phyloP scores from a whole-genome alignment of 1,139 yeast species.

The Pichia sp. region DNA sequence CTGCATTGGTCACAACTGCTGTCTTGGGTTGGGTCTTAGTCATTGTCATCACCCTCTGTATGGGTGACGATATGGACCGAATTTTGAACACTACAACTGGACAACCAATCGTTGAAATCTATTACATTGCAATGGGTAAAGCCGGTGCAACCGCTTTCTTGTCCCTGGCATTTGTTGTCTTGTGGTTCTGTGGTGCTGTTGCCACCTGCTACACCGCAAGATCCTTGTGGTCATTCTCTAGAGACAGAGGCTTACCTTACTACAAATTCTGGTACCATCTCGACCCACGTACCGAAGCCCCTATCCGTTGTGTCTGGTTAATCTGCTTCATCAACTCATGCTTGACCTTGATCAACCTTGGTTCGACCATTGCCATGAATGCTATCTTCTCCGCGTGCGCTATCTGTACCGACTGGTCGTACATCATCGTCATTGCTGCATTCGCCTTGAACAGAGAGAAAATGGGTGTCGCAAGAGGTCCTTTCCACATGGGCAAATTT shows the following conservation, averaged over 20 bases:
- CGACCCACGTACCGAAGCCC: slow-evolving; percentile 35
- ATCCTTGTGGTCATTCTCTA: slow-evolving; percentile 38
- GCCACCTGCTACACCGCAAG: slow-evolving; percentile 34
- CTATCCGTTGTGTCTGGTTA: slow-evolving; percentile 37
- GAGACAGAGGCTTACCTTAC: slow-evolving; percentile 43
- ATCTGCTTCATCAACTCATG: slow-evolving; percentile 33
- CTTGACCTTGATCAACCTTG: slow-evolving; percentile 36
- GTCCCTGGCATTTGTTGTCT: slow-evolving; percentile 39
- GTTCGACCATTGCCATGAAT: slow-evolving; percentile 38
- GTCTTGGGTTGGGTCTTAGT: slow-evolving; percentile 35
- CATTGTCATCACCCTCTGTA: slow-evolving; percentile 36
- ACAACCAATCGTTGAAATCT: slow-evolving; percentile 51
- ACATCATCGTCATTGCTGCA: slow-evolving; percentile 38
- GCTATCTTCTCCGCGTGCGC: slow-evolving; percentile 49
- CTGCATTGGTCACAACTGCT: slow-evolving; percentile 35
- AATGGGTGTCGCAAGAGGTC: slow-evolving; percentile 37
- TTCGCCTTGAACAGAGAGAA: slow-evolving; percentile 37
- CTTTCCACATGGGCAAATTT: slow-evolving; percentile 35
- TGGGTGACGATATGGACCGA: slow-evolving; percentile 41
- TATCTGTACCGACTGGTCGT: slow-evolving; percentile 43
- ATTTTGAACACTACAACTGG: slow-evolving; percentile 39
- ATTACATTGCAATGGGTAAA: slow-evolving; percentile 48
- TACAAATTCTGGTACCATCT: slow-evolving; percentile 36
- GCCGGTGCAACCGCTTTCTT: slow-evolving; percentile 51
- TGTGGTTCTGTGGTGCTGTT: slow-evolving; percentile 37